Conservation (phyloP, 108 stramenopile genomes). For the Ochromonas danica region DNA sequence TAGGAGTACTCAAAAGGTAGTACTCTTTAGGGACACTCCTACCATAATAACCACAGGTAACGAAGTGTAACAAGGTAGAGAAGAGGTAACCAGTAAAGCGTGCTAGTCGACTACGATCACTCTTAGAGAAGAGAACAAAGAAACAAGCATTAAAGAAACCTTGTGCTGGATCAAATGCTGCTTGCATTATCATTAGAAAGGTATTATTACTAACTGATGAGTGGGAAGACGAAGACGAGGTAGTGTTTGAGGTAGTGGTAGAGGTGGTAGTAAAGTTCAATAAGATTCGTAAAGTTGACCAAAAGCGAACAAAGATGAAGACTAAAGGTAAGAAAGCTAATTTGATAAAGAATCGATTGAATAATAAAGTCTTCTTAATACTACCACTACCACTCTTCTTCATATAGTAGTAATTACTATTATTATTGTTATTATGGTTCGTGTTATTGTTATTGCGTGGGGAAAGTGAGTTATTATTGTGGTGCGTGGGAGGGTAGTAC, state of each 20-base stretch:
- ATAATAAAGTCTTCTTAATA: background rate
- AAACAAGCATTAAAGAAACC: slow-evolving; percentile 26
- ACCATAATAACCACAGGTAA: background rate
- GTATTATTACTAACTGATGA: background rate
- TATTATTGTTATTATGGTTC: background rate
- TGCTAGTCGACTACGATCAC: slow-evolving; percentile 9
- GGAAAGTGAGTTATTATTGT: background rate
- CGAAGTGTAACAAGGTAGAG: background rate
- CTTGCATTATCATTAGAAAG: slow-evolving; percentile 10
- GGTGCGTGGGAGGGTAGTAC: too few relatives aligned
- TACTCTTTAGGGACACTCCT: background rate
- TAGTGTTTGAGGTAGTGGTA: too few relatives aligned
- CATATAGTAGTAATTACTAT: background rate
- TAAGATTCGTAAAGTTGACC: slow-evolving; percentile 7
- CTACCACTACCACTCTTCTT: background rate
- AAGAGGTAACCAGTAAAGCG: too few relatives aligned
- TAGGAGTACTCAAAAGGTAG: background rate
- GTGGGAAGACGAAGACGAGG: too few relatives aligned
- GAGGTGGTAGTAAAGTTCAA: background rate
- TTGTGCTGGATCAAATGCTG: slow-evolving; percentile 25
- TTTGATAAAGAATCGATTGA: slow-evolving; percentile 22
- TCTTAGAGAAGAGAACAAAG: slow-evolving; percentile 4
- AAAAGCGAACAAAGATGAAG: slow-evolving; percentile 32
- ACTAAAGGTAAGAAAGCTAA: slow-evolving; percentile 9
- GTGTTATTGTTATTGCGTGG: background rate